Evolutionary conservation across 2,329 filamentous ascomycete genomes (phyloP).

Genomic region (Pseudocercospora vitis): DNA sequence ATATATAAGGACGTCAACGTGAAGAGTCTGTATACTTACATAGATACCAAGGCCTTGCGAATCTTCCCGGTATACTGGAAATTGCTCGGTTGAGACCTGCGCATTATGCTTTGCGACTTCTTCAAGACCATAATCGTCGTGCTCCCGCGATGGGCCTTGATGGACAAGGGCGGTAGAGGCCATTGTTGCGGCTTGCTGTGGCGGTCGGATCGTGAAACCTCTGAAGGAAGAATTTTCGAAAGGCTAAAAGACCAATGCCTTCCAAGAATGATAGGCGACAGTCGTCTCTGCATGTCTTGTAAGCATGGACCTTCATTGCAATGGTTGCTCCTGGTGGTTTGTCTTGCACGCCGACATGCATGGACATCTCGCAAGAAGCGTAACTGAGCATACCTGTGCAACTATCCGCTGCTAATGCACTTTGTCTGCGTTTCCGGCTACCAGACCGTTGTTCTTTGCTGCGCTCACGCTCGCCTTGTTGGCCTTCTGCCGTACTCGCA

Average conservation of each 20-base stretch:
- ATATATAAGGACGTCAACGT: background rate
- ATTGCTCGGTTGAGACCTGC: conserved; percentile 35
- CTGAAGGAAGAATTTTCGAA: conserved; percentile 19
- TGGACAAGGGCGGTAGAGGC: conserved; percentile 30
- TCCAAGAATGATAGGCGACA: conserved; percentile 21
- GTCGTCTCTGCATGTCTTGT: conserved; percentile 38
- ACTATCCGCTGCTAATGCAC: conserved; percentile 33
- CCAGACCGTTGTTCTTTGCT: conserved; percentile 30
- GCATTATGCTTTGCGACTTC: conserved; percentile 48
- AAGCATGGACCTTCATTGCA: conserved; percentile 33
- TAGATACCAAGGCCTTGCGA: conserved; percentile 36
- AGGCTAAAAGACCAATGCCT: conserved; percentile 19
- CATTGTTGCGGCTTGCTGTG: conserved; percentile 27
- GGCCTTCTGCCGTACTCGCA: conserved; percentile 23
- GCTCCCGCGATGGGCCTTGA: conserved; percentile 27
- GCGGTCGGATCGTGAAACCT: conserved; percentile 25
- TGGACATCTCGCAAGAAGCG: conserved; percentile 22
- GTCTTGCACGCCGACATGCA: conserved; percentile 34
- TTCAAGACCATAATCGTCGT: conserved; percentile 40
- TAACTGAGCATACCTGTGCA: conserved; percentile 32
- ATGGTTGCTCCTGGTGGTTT: conserved; percentile 31
- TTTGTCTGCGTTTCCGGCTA: conserved; percentile 30
- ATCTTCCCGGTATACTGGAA: conserved; percentile 36
- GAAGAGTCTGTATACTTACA: conserved; percentile 26
- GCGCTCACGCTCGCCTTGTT: conserved; percentile 30